Percentiles rank a stretch among this genome's conserved stretches.
Evolutionary conservation across 1,139 yeast species (phyloP).

Genomic region (Trichomonascaceae sp.): DNA sequence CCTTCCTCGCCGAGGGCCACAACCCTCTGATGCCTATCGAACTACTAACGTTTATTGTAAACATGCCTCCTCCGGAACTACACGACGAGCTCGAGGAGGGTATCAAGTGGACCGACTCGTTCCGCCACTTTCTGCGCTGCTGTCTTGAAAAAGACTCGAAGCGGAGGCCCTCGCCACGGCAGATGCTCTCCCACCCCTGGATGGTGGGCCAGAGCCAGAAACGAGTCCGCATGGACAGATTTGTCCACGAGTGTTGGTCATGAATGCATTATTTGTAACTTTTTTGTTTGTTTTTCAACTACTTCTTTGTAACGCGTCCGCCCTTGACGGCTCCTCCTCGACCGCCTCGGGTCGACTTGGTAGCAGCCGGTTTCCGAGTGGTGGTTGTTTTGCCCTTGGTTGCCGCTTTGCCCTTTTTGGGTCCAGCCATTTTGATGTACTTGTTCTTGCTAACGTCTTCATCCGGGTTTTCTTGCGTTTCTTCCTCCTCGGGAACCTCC

Average conservation of each 20-base stretch:
- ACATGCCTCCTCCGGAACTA: constrained; percentile 61
- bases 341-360: no score
- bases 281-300: no score
- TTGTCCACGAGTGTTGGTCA: constrained; percentile 71
- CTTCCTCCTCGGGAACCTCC: constrained; percentile 45
- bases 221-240: constrained; percentile 73
- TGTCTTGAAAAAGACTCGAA: constrained; percentile 71
- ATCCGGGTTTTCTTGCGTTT: constrained; percentile 28
- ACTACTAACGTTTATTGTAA: constrained; percentile 63
- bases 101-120: constrained; percentile 70
- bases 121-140: constrained; percentile 68
- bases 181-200: constrained; percentile 92
- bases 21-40: constrained; percentile 71
- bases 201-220: constrained; percentile 56
- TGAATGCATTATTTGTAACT: no score
- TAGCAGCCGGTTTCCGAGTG: no score
- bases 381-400: constrained; percentile 5
- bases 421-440: constrained; percentile 32
- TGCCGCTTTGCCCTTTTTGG: constrained; percentile 20
- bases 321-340: no score
- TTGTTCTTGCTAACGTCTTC: constrained; percentile 41
- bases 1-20: constrained; percentile 37
- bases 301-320: no score
- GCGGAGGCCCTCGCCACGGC: constrained; percentile 82
- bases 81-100: constrained; percentile 66